These are phyloP conservation scores for Cyclaneusma minus DNA, from an alignment of 2,329 filamentous ascomycete genomes.

Conservation along the genomic window DNA sequence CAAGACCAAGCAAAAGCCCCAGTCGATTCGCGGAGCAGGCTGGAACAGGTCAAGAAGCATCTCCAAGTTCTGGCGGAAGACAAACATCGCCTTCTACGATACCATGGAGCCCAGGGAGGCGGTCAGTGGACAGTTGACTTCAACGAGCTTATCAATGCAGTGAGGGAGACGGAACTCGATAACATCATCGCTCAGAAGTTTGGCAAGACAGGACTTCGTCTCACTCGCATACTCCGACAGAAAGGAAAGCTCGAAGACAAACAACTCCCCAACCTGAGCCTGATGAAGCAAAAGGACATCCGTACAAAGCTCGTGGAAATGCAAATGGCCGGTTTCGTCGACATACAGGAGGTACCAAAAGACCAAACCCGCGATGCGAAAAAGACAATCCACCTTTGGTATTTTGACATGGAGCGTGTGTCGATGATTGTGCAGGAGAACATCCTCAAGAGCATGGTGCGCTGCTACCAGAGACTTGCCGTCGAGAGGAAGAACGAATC, in stretches of 20 bases:
- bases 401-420: constrained; percentile 65
- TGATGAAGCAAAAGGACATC: constrained; percentile 76
- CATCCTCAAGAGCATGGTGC: constrained; percentile 79
- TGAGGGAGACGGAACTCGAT: constrained; percentile 70
- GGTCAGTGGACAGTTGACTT: constrained; percentile 80
- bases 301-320: constrained; percentile 73
- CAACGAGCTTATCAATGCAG: constrained; percentile 47
- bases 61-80: constrained; percentile 58
- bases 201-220: constrained; percentile 59
- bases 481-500: constrained; percentile 59
- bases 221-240: constrained; percentile 72
- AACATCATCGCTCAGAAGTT: constrained; percentile 65
- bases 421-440: constrained; percentile 59
- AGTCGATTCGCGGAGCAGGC: constrained; percentile 22
- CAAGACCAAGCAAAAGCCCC: constrained; percentile 23
- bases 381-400: constrained; percentile 83
- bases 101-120: constrained; percentile 44
- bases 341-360: constrained; percentile 86
- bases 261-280: constrained; percentile 60
- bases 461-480: constrained; percentile 65
- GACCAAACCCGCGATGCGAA: constrained; percentile 70
- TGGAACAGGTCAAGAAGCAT: constrained; percentile 53
- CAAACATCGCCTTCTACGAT: constrained; percentile 50
- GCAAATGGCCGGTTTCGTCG: constrained; percentile 73
- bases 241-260: constrained; percentile 95